Evolutionary conservation across 306 rosid species (phyloP), one percentile per base, ranked within the genome.

Genomic region (Pterocarpus santalinus): DNA sequence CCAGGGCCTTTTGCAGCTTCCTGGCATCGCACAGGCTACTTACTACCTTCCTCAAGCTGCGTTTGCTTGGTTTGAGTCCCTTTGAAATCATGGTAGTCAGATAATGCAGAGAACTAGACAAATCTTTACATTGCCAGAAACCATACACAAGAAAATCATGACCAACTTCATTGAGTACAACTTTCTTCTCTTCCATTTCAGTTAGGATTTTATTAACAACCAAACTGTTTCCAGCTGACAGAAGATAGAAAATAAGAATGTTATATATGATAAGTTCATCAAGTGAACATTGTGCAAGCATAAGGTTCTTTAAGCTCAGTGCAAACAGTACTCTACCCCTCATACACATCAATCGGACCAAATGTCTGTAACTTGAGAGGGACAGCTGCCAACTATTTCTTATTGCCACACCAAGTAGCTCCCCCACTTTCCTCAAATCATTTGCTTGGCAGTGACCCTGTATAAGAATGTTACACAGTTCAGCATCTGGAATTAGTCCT

Each of bases 71-170:
- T 82, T 68, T 86, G 13, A 88, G 77, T 79, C 88, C 87, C 87
- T 70, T 87, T 8, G 78, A 86, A 64, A 93, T 90, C 99, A 95
- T 93, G 56, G 83, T 75, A 66, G 85, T 78, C 41, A 95, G 83
- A 85, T 82, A 90, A 39, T 84, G 85, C 57, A 62, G 62, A 32
- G 97, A 79, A 80, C 86, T 80, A 4, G 87, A 82, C 28, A 89
- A 72, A 73, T 93, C 91, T 77, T 87, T 87, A 82, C 92, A 85
- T 55, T 56, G 82, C 74, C 75, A 86, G 75, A 91, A 93, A 63
- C 98, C 97, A 60, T 85, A 72, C 36, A 95, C 89, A 72, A 93
- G 93, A 88, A 89, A 93, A 84, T 90, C 86, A 61, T 88, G 86
- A 61, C 97, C 85, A 76, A 93, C 88, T 78, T 86, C 91, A 83